Evolutionary conservation across 108 stramenopile species (phyloP), one percentile per base, ranked within the genome.

Genomic region (Skeletonema grethae): DNA sequence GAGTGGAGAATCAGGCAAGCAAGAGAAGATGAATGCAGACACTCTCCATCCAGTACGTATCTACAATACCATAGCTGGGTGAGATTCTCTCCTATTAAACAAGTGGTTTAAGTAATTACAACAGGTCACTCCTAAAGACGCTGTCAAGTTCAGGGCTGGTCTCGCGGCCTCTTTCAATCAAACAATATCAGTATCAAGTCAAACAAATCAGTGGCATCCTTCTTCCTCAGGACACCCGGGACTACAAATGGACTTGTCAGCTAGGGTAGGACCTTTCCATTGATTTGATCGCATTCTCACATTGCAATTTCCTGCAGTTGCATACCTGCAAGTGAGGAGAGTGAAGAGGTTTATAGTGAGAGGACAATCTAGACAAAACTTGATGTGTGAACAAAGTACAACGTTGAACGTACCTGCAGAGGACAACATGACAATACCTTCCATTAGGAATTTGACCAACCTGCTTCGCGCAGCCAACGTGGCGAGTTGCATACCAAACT

Each of bases 91-190:
- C 25, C 25, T 28, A 28, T 1, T 28, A 34, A 34, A 34, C 34
- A 34, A 34, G 9, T 34, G 36, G 36, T 38, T 38, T 38, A 38
- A 3, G 32, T 34, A 34, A 38, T 38, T 10, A 36, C 9, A 36
- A 38, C 2, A 2, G 36, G 10, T 2, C 10, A 11, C 36, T 43
- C 15, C 15, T 15, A n/a, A 15, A 43, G 10, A 11, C 10, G 2
- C 38, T 39, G 9, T 15, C 15, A 43, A 43, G 38, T 43, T 5
- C 15, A 43, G 4, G 36, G 36, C 36, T 38, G 36, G 41, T 43
- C 50, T 53, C 22, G 50, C 50, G 22, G 50, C 50, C 50, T 53
- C 50, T n/a, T n/a, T 43, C 41, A 43, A 43, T 15, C 41, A 43
- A 43, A 11, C 36, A 38, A 38, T 11, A 38, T 9, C 5, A 43